Base-by-base conservation (phyloP, 495 filamentous ascomycete genomes). In the Lasiosphaeria ovina region DNA sequence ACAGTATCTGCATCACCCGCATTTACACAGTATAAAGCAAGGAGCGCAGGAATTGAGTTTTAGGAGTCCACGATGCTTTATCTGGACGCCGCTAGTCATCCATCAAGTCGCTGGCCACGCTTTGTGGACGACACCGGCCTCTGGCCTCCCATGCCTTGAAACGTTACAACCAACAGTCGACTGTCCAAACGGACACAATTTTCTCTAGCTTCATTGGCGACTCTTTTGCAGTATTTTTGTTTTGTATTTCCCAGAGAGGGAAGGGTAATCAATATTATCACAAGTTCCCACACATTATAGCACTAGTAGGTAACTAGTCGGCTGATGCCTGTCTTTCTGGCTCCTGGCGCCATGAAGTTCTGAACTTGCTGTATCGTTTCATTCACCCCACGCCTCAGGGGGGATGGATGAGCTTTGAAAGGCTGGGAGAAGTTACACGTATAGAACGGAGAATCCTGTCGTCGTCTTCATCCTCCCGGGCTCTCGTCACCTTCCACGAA, bases 41-140 rank as follows among this genome's bases (percentile, higher is more conserved):
- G 24, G 24, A 24, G 24, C 24, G 24, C 24, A 24, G 24, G 24
- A 24, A 24, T 24, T 24, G 24, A 24, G 24, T 24, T 24, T 24
- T 24, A 24, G 59, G 57, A 51, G 17, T 31, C 51, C 47, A 58
- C 48, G 47, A 17, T n/a, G 40, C 47, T 58, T 24, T 24, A 24
- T 24, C 24, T 24, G 24, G 24, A 24, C 24, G 24, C 24, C 2
- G 24, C 24, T 2, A 24, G 2, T 24, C 24, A 24, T 24, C 24
- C 24, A 32, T 44, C 36, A 58, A 45, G 58, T 42, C 16, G 54
- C 34, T 58, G 55, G 58, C 62, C 61, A 61, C 49, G 34, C 58
- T 48, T 42, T 24, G 17, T n/a, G 53, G 57, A 33, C 55, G 58
- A 64, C 49, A 54, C 61, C 58, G 54, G 57, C 62, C 58, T 58